Conservation (phyloP, 768 basidiomycete species). For the Cystofilobasidium macerans region DNA sequence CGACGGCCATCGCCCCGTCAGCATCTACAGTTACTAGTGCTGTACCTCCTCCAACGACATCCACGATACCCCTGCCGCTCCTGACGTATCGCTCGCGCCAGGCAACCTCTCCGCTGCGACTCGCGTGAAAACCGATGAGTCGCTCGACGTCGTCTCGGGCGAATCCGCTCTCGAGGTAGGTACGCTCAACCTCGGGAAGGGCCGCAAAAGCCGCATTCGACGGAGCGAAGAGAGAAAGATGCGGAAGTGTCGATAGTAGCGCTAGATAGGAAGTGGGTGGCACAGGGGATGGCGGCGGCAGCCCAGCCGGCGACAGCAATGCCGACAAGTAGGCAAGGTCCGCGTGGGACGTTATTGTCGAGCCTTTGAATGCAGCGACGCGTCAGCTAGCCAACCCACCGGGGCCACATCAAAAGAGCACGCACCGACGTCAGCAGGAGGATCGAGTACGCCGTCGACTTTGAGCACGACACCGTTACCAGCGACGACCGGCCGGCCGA, state of each 20-base stretch:
- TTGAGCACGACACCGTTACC: slow-evolving; percentile 15
- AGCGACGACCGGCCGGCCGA: background rate
- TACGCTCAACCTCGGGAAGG: slow-evolving; percentile 62
- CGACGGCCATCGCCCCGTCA: slow-evolving; percentile 37
- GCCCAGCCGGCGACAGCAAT: slow-evolving; percentile 1
- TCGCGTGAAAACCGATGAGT: slow-evolving; percentile 50
- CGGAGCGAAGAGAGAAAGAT: slow-evolving; percentile 81
- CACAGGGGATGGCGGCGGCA: slow-evolving; percentile 43
- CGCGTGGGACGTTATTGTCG: background rate
- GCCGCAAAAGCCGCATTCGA: slow-evolving; percentile 70
- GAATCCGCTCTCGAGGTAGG: slow-evolving; percentile 81
- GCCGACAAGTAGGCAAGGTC: slow-evolving; percentile 7
- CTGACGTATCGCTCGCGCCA: slow-evolving; percentile 43
- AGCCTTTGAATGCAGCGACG: background rate
- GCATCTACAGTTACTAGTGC: slow-evolving; percentile 26
- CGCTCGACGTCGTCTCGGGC: slow-evolving; percentile 65
- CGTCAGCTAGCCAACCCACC: background rate
- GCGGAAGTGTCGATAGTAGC: slow-evolving; percentile 44
- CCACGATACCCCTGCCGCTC: slow-evolving; percentile 7
- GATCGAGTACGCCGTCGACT: slow-evolving; percentile 16
- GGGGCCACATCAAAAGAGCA: background rate
- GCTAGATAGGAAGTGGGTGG: slow-evolving; percentile 6
- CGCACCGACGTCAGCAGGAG: slow-evolving; percentile 15
- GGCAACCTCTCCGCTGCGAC: background rate
- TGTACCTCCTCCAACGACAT: slow-evolving; percentile 10